Conservation (phyloP, 208 protist genomes). For the Trypanosoma platydactyli region DNA sequence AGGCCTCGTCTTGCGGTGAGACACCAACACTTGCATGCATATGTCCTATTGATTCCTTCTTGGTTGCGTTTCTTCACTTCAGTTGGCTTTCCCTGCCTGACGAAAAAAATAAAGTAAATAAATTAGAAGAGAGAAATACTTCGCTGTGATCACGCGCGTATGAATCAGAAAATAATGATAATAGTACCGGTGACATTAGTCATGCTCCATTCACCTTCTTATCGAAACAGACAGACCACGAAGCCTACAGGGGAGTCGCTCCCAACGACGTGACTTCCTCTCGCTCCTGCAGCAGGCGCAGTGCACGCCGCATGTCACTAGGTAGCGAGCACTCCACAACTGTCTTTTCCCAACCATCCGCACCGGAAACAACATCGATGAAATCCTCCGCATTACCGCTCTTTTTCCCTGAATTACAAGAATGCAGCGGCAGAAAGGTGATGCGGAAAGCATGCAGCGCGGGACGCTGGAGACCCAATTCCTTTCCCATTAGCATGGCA, state of each 20-base stretch:
- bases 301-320: constrained; percentile 49
- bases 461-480: constrained; percentile 27
- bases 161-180: not conserved
- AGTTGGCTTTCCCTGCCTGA: not conserved
- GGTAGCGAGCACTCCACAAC: constrained; percentile 59
- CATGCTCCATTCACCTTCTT: not conserved
- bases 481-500: constrained; percentile 18
- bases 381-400: not conserved
- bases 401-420: not conserved
- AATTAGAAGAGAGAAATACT: not conserved
- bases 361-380: not conserved
- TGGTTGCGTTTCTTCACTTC: not conserved
- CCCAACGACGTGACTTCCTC: constrained; percentile 9
- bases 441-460: constrained; percentile 46
- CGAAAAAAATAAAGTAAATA: not conserved
- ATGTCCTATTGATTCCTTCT: not conserved
- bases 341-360: constrained; percentile 24
- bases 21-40: not conserved
- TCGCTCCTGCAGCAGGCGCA: constrained; percentile 34
- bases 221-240: not conserved
- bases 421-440: constrained; percentile 12
- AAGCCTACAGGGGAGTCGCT: constrained; percentile 4
- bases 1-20: constrained; percentile 7
- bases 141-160: not conserved
- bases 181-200: not conserved